Conservation (phyloP, 495 filamentous ascomycete species). For the Pyronema domesticum region DNA sequence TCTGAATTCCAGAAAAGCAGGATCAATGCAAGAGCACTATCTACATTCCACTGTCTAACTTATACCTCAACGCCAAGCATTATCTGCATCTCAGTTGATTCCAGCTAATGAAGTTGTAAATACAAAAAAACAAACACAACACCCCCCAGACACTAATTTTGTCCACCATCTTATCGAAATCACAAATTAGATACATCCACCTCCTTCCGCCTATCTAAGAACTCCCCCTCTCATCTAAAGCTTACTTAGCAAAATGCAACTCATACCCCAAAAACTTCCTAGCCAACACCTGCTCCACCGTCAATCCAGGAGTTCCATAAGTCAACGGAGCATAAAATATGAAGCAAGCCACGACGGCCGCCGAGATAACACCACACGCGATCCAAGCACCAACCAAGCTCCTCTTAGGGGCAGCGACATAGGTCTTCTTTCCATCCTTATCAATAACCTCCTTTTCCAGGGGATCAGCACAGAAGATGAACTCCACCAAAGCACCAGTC, state of each 20-base stretch:
- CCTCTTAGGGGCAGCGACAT: conserved; percentile 32
- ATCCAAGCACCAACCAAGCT: conserved; percentile 63
- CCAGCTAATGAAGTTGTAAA: too few relatives aligned
- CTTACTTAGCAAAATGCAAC: conserved; percentile 92
- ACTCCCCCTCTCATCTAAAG: background rate
- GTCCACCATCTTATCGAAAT: too few relatives aligned
- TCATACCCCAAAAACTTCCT: conserved; percentile 96
- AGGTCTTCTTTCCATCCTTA: conserved; percentile 34
- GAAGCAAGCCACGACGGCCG: conserved; percentile 57
- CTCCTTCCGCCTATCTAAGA: too few relatives aligned
- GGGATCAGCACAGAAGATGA: conserved; percentile 82
- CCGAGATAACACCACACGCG: conserved; percentile 51
- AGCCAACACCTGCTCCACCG: conserved; percentile 56
- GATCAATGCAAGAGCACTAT: too few relatives aligned
- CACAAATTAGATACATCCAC: too few relatives aligned
- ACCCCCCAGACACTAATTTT: too few relatives aligned
- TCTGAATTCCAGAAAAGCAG: too few relatives aligned
- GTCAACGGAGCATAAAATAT: conserved; percentile 87
- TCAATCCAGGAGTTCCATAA: conserved; percentile 86
- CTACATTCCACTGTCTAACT: too few relatives aligned
- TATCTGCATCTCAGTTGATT: too few relatives aligned
- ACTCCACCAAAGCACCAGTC: conserved; percentile 88
- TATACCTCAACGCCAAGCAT: too few relatives aligned
- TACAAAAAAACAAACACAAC: too few relatives aligned
- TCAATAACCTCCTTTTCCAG: conserved; percentile 32